Evolutionary conservation across 805 yeast species (phyloP).

Genomic region (Cyberlindnera americana): DNA sequence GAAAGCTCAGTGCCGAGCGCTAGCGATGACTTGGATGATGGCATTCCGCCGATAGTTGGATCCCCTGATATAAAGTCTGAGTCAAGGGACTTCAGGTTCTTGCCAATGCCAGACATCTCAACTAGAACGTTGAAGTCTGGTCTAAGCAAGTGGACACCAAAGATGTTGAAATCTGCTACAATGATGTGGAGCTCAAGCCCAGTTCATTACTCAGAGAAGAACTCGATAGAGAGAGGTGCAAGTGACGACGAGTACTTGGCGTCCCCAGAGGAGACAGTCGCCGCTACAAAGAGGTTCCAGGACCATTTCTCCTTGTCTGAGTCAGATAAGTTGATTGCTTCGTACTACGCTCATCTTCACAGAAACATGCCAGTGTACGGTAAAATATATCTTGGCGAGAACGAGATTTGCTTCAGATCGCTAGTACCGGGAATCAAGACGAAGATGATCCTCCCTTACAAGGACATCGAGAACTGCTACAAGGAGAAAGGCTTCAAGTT

Average conservation of each 20-base stretch:
- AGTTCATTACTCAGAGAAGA: slow-evolving; percentile 50
- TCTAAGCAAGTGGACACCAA: slow-evolving; percentile 22
- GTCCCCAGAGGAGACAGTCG: slow-evolving; percentile 39
- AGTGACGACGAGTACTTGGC: slow-evolving; percentile 49
- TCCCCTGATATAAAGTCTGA: slow-evolving; percentile 2
- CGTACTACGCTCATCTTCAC: slow-evolving; percentile 67
- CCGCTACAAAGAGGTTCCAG: slow-evolving; percentile 56
- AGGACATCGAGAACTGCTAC: slow-evolving; percentile 65
- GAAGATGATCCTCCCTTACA: slow-evolving; percentile 76
- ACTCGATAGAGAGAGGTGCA: slow-evolving; percentile 33
- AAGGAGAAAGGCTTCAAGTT: slow-evolving; percentile 67
- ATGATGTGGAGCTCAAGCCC: slow-evolving; percentile 59
- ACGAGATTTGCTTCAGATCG: slow-evolving; percentile 75
- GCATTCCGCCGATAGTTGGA: not conserved
- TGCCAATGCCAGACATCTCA: slow-evolving; percentile 7
- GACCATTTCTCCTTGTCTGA: slow-evolving; percentile 61
- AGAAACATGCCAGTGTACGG: slow-evolving; percentile 81
- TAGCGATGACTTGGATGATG: not conserved
- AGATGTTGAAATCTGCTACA: slow-evolving; percentile 23
- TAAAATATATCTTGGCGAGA: slow-evolving; percentile 67
- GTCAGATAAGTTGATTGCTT: slow-evolving; percentile 51
- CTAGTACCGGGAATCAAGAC: slow-evolving; percentile 74
- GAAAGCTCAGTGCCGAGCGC: not conserved
- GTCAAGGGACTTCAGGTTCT: not conserved
- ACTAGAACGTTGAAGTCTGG: slow-evolving; percentile 8